Evolutionary conservation across 495 filamentous ascomycete genomes (phyloP).

Genomic region (Penicillium taxi): DNA sequence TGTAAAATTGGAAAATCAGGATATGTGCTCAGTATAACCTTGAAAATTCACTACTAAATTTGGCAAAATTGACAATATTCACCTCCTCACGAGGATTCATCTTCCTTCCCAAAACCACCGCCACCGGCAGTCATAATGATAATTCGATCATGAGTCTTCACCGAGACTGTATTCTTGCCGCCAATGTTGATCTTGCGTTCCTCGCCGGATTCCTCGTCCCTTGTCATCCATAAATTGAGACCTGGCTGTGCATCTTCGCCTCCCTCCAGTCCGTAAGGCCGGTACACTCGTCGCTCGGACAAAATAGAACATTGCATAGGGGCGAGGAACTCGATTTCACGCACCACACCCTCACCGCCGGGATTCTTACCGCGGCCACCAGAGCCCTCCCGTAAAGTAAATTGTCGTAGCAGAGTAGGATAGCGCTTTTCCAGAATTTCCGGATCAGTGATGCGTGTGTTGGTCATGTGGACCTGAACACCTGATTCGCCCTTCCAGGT

Average conservation of each 20-base stretch:
- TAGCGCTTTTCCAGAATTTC: conserved; percentile 96
- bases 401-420: conserved; percentile 77
- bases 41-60: too few species aligned
- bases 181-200: conserved; percentile 75
- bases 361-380: conserved; percentile 68
- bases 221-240: conserved; percentile 79
- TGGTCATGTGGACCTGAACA: conserved; percentile 98
- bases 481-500: conserved; percentile 84
- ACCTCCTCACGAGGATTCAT: too few species aligned
- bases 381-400: conserved; percentile 59
- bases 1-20: too few species aligned
- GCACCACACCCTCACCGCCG: conserved; percentile 83
- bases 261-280: conserved; percentile 84
- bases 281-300: conserved; percentile 76
- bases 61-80: too few species aligned
- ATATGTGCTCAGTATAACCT: too few species aligned
- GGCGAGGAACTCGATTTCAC: conserved; percentile 91
- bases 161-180: conserved; percentile 86
- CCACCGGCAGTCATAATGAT: conserved; percentile 56
- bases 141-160: conserved; percentile 80
- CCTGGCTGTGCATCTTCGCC: conserved; percentile 74
- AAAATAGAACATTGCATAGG: conserved; percentile 85
- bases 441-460: conserved; percentile 91
- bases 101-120: conserved; percentile 50
- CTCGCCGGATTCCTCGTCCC: conserved; percentile 43